These are phyloP conservation scores for Pontederia paniculata DNA, from an alignment of 176 grass and related monocot species.

Conservation along the genomic window DNA sequence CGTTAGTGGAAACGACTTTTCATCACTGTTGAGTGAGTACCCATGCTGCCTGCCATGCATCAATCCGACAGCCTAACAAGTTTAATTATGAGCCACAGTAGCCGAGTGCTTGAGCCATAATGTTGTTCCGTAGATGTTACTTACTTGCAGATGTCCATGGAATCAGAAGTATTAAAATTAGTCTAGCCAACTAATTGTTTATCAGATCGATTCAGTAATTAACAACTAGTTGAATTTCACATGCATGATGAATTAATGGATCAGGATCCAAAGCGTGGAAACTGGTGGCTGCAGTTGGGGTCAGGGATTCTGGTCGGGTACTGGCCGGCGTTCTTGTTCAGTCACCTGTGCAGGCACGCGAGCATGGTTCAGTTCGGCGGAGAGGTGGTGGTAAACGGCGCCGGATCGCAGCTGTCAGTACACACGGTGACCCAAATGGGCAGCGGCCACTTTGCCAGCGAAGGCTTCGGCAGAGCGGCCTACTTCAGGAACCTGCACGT, in stretches of 20 bases:
- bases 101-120: too few relatives aligned
- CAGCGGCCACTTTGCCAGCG: conserved; percentile 56
- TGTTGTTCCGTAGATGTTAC: too few relatives aligned
- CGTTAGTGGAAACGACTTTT: too few relatives aligned
- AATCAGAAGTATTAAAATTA: too few relatives aligned
- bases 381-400: too few relatives aligned
- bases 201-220: background rate
- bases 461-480: conserved; percentile 50
- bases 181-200: background rate
- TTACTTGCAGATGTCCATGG: too few relatives aligned
- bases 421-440: conserved; percentile 91
- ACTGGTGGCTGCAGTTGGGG: conserved; percentile 96
- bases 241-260: conserved; percentile 1
- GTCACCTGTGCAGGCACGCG: conserved; percentile 63
- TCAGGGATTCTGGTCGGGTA: conserved; percentile 62
- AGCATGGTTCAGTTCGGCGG: conserved; percentile 94
- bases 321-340: conserved; percentile 84
- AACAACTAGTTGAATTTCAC: background rate
- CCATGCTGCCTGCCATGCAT: too few relatives aligned
- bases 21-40: too few relatives aligned
- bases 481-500: conserved; percentile 89
- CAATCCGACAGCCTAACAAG: too few relatives aligned
- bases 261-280: conserved; percentile 81
- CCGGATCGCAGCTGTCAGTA: conserved; percentile 43
- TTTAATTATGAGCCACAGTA: too few relatives aligned